Evolutionary conservation across 148 eudicot species (phyloP), one percentile per base, ranked within the genome.

Genomic region (Chenopodium berlandieri): DNA sequence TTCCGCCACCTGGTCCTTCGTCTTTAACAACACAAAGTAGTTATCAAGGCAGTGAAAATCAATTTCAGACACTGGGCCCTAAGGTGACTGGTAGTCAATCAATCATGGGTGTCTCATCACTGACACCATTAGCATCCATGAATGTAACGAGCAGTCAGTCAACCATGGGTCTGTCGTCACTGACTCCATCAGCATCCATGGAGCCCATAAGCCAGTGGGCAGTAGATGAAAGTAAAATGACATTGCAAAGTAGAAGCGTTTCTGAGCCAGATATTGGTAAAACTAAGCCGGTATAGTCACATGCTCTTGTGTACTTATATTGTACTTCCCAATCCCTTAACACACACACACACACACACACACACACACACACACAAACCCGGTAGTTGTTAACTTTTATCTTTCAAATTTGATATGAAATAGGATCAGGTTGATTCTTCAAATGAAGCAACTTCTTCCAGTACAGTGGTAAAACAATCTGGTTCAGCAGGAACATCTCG

Each of bases 231-330:
- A 90, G 79, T 85, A 90, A 85, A 85, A 87, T 75, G 90, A 78
- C 89, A 79, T 80, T 86, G 89, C 95, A 90, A 73, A 91, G 87
- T 80, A 88, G 98, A 88, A 96, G 99, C 79, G 86, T 86, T 56
- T 96, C 99, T 48, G 99, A 94, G 86, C 99, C 99, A 60, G 92
- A 91, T 82, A 90, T 96, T 78, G 90, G 94, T 74, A 86, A 92
- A 85, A 89, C 88, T 17, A 87, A 75, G 83, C 86, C 92, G 97
- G 97, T 93, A 83, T 81, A 73, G 78, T 75, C 22, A 48, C 66
- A 17, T 56, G 22, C 40, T 37, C 44, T 23, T 23, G 44, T 37
- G 44, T 37, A 37, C 44, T 37, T 37, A 5, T 37, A 37, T 37
- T 37, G 44, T 37, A 37, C 44, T 37, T 37, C 44, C 44, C 5